Evolutionary conservation across 805 yeast genomes (phyloP), one percentile per base, ranked within the genome.

Genomic region (Starmerella bombi): DNA sequence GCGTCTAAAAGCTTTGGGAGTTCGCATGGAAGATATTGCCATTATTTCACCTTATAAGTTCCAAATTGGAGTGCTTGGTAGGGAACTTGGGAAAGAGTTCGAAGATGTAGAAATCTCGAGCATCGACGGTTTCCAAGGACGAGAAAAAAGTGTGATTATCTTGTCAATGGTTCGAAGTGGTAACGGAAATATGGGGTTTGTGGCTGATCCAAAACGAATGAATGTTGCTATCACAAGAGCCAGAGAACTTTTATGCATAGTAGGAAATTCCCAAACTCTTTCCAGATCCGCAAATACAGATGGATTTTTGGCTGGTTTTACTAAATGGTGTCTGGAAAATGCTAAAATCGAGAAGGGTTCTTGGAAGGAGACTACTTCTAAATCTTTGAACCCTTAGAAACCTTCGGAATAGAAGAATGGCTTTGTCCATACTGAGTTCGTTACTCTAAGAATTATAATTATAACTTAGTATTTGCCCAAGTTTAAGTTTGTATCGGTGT

Each of bases 211-310:
- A 40, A 64, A 91, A 53, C 70, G 98, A 50, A 64, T 86, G 34
- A 88, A 88, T 56, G 98, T 88, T 17, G 95, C 96, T 1, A 84
- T 88, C 56, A 86, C 97, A 0, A 67, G 98, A 50, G 81, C 94
- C 4, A 76, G 78, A 54, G 65, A 88, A 44, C 96, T 86, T 51
- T 63, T 88, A 5, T 81, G 91, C 53, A 71, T 88, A 1, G 63
- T 91, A 38, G 97, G 96, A 1, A 93, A 91, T 50, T 71, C 68
- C 31, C 64, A 67, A 15, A 75, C 88, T 1, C 68, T 88, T 49
- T 53, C 60, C 4, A 61, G 72, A 42, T 10, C 6, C 16, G 31
- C 6, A 7, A 9, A 9, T 28, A n/a, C 14, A 12, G n/a, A n/a
- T n/a, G 16, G 31, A 12, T 28, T 28, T n/a, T n/a, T 28, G 6